A percentile compares a stretch with the other conserved stretches of the same genome.
phyloP scores from a whole-genome alignment of 2,329 filamentous ascomycete genomes.

The Leptographium lundbergii region DNA sequence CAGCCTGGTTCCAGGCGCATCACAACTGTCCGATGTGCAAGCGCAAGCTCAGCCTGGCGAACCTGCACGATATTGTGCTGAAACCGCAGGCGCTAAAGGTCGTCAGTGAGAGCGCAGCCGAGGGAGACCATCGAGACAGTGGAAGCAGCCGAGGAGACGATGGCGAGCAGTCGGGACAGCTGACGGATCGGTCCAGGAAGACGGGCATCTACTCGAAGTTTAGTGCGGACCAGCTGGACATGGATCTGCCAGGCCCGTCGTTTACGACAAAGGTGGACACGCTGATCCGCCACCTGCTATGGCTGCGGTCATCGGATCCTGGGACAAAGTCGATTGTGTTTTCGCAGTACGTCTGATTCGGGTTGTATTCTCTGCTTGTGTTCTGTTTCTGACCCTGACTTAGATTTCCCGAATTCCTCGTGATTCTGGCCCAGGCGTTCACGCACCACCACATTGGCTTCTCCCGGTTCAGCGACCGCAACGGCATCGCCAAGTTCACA shows the following conservation, averaged over 20 bases:
- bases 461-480: slow-evolving; percentile 53
- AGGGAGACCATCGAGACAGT: slow-evolving; percentile 9
- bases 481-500: slow-evolving; percentile 66
- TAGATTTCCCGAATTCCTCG: slow-evolving; percentile 63
- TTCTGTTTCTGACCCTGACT: slow-evolving; percentile 2
- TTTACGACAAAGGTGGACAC: slow-evolving; percentile 90
- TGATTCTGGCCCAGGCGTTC: slow-evolving; percentile 60
- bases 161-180: neutral
- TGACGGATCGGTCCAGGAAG: slow-evolving; percentile 15
- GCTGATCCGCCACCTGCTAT: slow-evolving; percentile 66
- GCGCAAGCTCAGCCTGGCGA: slow-evolving; percentile 44
- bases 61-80: slow-evolving; percentile 76
- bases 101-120: slow-evolving; percentile 26
- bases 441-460: slow-evolving; percentile 58
- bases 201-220: slow-evolving; percentile 66
- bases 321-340: slow-evolving; percentile 91
- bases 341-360: slow-evolving; percentile 45
- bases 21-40: slow-evolving; percentile 81
- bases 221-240: slow-evolving; percentile 54
- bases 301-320: slow-evolving; percentile 72
- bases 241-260: slow-evolving; percentile 59
- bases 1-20: slow-evolving; percentile 61
- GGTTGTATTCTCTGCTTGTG: neutral
- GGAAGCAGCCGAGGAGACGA: neutral
- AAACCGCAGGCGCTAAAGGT: slow-evolving; percentile 64